Base-by-base conservation (phyloP, 2,329 filamentous ascomycete species). In the Aspergillus niger region DNA sequence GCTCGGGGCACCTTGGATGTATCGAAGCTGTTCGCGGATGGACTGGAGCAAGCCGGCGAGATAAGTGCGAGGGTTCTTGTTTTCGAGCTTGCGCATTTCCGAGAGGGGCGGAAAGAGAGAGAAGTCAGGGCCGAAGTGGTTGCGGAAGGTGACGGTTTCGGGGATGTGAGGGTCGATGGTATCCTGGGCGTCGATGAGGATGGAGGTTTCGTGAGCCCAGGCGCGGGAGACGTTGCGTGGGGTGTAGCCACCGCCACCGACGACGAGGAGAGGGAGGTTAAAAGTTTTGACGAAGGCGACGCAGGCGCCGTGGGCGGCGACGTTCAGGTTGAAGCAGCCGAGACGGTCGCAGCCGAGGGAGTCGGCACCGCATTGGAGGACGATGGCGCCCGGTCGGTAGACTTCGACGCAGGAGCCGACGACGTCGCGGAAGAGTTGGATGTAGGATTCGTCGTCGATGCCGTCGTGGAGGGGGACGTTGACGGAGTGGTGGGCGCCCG, bases 241-340 rank as follows among this genome's bases (percentile, higher is more conserved):
- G 13, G 95, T 99, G 78, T 99, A 99, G 28, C 95, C 95, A 59
- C 95, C 95, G 41, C 95, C 95, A 48, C 95, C 95, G 60, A 98
- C 91, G 57, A 99, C 86, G 53, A 99, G 87, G 63, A 98, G 84
- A 2, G 95, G 95, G 1, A 96, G 81, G 6, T 85, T 83, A 64
- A 92, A 86, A 50, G 82, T 86, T 77, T 98, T 98, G 76, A 93
- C 92, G 70, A 90, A 97, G 53, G 89, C 87, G 60, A 97, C 91
- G 75, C 95, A 99, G 65, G 89, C 89, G 56, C 92, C 94, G 77
- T 99, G 95, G 13, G 93, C 94, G 74, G 92, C 89, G 62, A 99
- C 95, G 75, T 97, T 96, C 62, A 99, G 86, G 74, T 98, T 99
- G 83, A 99, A 99, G 65, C 92, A 90, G 52, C 95, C 95, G 0